Evolutionary conservation across 306 rosid genomes (phyloP), one percentile per base, ranked within the genome.

Genomic region (Carpinus fangiana): DNA sequence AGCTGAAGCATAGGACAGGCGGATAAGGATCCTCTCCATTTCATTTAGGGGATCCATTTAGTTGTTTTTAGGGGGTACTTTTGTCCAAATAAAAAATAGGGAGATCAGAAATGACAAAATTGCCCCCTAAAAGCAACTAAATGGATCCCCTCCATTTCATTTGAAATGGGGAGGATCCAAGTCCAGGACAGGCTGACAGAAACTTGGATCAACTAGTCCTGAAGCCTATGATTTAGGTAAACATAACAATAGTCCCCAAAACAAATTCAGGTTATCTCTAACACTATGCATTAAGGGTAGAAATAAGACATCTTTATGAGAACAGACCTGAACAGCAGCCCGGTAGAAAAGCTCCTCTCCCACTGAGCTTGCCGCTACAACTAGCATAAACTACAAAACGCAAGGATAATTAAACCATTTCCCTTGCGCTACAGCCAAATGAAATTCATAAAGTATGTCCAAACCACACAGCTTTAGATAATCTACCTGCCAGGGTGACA

Each of bases 261-360:
- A 38, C 71, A 12, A 38, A 65, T 65, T 66, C 50, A 66, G 41
- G 4, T 12, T 38, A 36, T 66, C 50, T 66, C 20, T 38, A 18
- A 18, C n/a, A 16, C 50, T 17, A 38, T 66, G 36, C 17, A 26
- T 23, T 26, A 62, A 17, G 57, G 51, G 56, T 9, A 45, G 71
- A 43, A 10, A 9, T 9, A 66, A 38, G 8, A 66, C 26, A 64
- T 64, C 70, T 38, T 59, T 36, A 38, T 18, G 47, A 66, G n/a
- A 79, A 84, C 88, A 84, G 61, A 95, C 98, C 98, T 95, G 98
- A 86, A 95, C 93, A 23, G 98, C 98, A 62, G 98, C 98, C 76
- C 98, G 88, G 81, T 95, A 95, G 86, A 95, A 95, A 73, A 95
- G 98, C 77, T 95, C 98, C 89, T 95, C 98, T 71, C 98, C 98